Evolutionary conservation across 140 eudicot species (phyloP), one percentile per base, ranked within the genome.

Genomic region (Erigeron philadelphicus): DNA sequence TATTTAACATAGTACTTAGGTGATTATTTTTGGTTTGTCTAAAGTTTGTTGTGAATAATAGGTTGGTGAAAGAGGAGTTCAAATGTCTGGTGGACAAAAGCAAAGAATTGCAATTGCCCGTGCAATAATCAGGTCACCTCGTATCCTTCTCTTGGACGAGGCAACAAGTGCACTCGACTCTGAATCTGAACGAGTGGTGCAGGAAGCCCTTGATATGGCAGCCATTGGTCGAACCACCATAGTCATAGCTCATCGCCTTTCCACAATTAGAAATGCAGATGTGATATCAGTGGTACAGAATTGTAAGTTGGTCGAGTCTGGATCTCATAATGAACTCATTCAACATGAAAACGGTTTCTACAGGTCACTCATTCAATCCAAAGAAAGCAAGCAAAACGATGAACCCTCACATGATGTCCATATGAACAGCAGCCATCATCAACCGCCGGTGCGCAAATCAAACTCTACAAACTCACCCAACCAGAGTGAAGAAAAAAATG

Each of bases 81-180:
- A 78, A 41, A 50, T 78, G 45, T 78, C 75, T 0, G 75, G 82
- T 17, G 78, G 78, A 3, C 78, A 78, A 64, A 72, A 66, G 0
- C 82, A 78, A 50, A 50, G 78, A 72, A 67, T 78, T 1, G 74
- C 75, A 6, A 66, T 78, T 7, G 71, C 78, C 0, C 68, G 78
- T 25, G 82, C 82, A 10, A 59, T 78, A 60, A 66, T 78, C 41
- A 78, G 49, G 57, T 61, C 67, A 0, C 81, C 81, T 8, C 70
- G 40, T 54, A 77, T 77, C 40, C 63, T 77, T 12, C 70, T 78
- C 3, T 59, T 78, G 2, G 78, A 78, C 60, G 82, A 78, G 75
- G 78, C 82, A 5, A 78, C 78, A 16, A 78, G 82, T 25, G 78
- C 82, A 23, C 72, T 78, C 15, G 82, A 78, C 74, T 18, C 71